Base-by-base conservation (phyloP, 2,329 filamentous ascomycete species). In the Tolypocladium amazonense region DNA sequence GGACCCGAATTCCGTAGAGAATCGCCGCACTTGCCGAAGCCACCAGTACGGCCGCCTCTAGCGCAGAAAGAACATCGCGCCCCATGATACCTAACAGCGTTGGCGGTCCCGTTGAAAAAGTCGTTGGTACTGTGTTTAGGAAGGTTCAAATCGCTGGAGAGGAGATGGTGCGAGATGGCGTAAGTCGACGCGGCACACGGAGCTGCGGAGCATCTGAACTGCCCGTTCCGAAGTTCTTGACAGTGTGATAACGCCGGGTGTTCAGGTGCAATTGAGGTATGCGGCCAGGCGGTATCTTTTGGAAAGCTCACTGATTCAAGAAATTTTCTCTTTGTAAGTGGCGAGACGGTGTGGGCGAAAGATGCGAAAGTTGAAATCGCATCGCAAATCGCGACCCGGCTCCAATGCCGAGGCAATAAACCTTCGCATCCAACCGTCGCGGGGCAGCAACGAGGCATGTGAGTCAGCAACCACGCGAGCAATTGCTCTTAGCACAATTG, bases 1-100 rank as follows among this genome's bases (percentile, higher is more conserved):
- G 65, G 8, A 63, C 58, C 27, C 59, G 61, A 39, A 64, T 18
- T 38, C 59, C 59, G 45, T 69, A 69, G 20, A 65, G 41, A 4
- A 68, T 30, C 3, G 68, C 64, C 1, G 62, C 47, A 39, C 47
- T 39, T 2, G 61, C 11, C 8, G 63, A 64, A 20, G 35, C 14
- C 6, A 43, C 55, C 43, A 63, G 43, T 1, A 62, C 27, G 25
- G 55, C 60, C 15, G 38, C 47, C 15, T 60, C 56, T 30, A 56
- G 20, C 20, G 27, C 25, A 18, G 39, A 30, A 4, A 53, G 4
- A 14, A n/a, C 15, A 14, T 35, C 18, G 30, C n/a, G 30, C 9
- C 18, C 50, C 47, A 53, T 53, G 30, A 35, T 23, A 4, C 18
- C 2, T 30, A 20, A 35, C 9, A 11, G 30, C 9, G 8, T 7